Base-by-base conservation (phyloP, 2,329 filamentous ascomycete genomes). In the Aspergillus novoparasiticus region DNA sequence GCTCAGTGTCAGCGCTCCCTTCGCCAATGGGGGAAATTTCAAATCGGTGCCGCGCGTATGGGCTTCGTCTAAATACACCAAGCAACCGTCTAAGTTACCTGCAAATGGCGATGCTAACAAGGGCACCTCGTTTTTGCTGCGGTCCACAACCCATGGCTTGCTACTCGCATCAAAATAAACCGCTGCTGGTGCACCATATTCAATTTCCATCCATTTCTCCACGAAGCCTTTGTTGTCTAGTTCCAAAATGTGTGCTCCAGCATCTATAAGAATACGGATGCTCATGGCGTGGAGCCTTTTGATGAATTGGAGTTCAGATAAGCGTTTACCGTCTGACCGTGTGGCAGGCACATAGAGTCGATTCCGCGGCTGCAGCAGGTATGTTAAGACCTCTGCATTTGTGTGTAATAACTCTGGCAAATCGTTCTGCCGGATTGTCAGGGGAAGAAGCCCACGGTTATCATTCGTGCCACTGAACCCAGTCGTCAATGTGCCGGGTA, bases 391-490 rank as follows among this genome's bases (percentile, higher is more conserved):
- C 51, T 88, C 83, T 0, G 88, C 88, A 61, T 88, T 90, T 0
- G 88, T 90, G 55, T 89, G 86, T 0, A 75, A 69, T 0, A 90
- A 79, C 0, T 79, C 74, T 0, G 80, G 76, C 0, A 92, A 79
- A 63, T 92, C 88, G 0, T 85, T 75, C 58, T 92, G 89, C 21
- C 78, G 73, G 23, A 92, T 86, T 0, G 82, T 87, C n/a, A 87
- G 72, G 0, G 90, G 90, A 0, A 92, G 74, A 36, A 90, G 79
- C 0, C 75, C 77, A 39, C 83, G 80, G 21, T 85, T 87, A 69
- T 92, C 90, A 50, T 90, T 92, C 0, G 90, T 92, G 0, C 90
- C 90, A 9, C 87, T 90, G 71, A 93, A 93, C 0, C 90, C 90
- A 0, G 89, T 91, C 0, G 88, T 90, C 1, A 83, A 28, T 23